phyloP scores from a whole-genome alignment of 1,284 basidiomycete species.

The Ustilago nuda region DNA sequence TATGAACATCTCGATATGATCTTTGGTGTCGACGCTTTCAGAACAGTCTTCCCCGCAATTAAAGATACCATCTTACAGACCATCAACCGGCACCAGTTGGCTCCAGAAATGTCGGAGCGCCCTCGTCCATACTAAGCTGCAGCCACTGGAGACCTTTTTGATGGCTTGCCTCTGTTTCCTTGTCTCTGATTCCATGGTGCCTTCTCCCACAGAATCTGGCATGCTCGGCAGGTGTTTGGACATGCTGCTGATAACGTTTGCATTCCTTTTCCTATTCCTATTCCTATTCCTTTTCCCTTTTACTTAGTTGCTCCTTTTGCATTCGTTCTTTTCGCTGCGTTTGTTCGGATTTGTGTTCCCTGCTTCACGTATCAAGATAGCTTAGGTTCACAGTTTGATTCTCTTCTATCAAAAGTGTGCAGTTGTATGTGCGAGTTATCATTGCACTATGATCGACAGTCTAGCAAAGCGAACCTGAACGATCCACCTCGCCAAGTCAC shows the following conservation, averaged over 20 bases:
- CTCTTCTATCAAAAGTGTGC: not conserved
- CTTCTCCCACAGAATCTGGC: not conserved
- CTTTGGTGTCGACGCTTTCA: conserved; percentile 64
- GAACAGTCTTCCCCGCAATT: conserved; percentile 65
- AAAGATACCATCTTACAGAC: conserved; percentile 65
- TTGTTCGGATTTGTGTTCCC: not conserved
- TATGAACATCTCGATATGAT: conserved; percentile 68
- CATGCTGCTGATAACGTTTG: not conserved
- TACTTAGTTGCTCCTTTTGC: not conserved
- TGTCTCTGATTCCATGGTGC: not conserved
- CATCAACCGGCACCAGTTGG: conserved; percentile 54
- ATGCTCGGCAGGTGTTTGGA: not conserved
- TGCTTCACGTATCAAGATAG: not conserved
- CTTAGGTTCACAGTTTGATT: too few species aligned
- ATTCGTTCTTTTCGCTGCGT: not conserved
- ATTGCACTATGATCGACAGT: not conserved
- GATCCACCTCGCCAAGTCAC: too few species aligned
- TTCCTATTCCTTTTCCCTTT: too few species aligned
- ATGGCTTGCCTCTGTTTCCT: not conserved
- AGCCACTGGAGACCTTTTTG: conserved; percentile 15
- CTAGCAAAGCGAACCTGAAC: not conserved
- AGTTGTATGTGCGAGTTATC: not conserved
- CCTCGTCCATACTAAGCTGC: conserved; percentile 18
- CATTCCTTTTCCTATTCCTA: not conserved
- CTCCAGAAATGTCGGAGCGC: conserved; percentile 42